Base-by-base conservation (phyloP, 768 basidiomycete species). In the Trametopsis cervina region DNA sequence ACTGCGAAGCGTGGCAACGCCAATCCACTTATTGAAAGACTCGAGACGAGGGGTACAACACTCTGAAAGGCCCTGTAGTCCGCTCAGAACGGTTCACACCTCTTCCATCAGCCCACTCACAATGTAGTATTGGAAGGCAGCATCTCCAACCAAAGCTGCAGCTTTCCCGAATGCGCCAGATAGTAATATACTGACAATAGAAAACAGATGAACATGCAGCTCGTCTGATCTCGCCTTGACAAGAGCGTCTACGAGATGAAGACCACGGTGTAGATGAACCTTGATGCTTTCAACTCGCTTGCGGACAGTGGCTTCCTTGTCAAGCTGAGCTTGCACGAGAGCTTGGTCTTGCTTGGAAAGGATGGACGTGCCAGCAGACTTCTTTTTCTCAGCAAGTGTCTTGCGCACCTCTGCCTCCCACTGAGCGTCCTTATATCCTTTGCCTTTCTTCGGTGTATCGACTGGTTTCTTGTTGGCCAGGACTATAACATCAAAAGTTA, bases 321-420 rank as follows among this genome's bases (percentile, higher is more conserved):
- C 76, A 4, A 95, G 71, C 62, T 98, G 95, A 2, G 81, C 81
- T 42, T 85, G 76, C 11, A 98, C 78, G n/a, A 90, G 74, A 0
- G 80, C 83, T 51, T 86, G 81, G 50, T 96, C 90, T 50, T 86
- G 83, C 61, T 92, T 97, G 1, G 88, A 89, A 15, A 97, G 64
- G 1, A 70, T 70, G 4, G 66, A 68, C 13, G 56, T 46, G 1
- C 71, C 56, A 1, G 65, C 60, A 1, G 73, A 65, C 9, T 78
- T 75, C 62, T 89, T 90, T 70, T 97, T 97, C 47, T 68, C 78
- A 4, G 89, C 88, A 1, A 97, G 70, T 0, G 84, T 80, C 55
- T 88, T 83, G 9, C 93, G 80, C n/a, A 95, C 70, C 51, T 99
- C 94, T 22, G 83, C 85, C 52, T 99, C 96, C 95, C 95, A 99